These are phyloP conservation scores for Hordeum pubiflorum DNA, from an alignment of 202 grass and related monocot genomes.

Conservation along the genomic window DNA sequence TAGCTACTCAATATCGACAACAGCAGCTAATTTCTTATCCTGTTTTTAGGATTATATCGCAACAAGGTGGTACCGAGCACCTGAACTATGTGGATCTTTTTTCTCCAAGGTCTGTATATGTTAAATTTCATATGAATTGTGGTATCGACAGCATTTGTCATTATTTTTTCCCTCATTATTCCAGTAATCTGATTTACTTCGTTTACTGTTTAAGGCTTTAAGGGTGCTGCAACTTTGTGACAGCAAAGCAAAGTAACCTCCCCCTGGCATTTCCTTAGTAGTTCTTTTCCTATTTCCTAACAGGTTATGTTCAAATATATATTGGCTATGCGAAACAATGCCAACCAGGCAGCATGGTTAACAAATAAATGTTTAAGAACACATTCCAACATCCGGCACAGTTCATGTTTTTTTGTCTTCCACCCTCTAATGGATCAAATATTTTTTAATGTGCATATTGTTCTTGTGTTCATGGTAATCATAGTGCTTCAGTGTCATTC, in stretches of 20 bases:
- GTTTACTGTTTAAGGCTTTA: conserved; percentile 5
- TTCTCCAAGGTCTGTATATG: conserved; percentile 65
- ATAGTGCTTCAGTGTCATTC: not conserved
- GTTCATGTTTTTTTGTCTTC: not conserved
- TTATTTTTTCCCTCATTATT: not conserved
- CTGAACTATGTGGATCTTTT: conserved; percentile 83
- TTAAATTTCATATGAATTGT: conserved; percentile 1
- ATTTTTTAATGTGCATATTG: not conserved
- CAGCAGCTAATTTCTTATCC: conserved; percentile 19
- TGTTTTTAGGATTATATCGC: conserved; percentile 75
- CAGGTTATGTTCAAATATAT: not conserved
- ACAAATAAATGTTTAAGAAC: not conserved
- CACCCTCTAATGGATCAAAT: not conserved
- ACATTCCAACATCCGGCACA: not conserved
- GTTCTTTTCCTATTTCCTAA: not conserved
- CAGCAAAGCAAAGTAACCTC: conserved; percentile 11
- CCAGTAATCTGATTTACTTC: conserved; percentile 1
- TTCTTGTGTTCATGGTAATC: not conserved
- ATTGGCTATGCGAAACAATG: not conserved
- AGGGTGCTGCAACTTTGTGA: not conserved
- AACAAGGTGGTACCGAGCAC: conserved; percentile 89
- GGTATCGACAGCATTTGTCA: not conserved
- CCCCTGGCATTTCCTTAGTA: conserved; percentile 1
- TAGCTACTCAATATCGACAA: conserved; percentile 1
- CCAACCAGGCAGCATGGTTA: not conserved